A percentile compares a stretch with the other conserved stretches of the same genome.
Evolutionary conservation across 2,329 filamentous ascomycete genomes (phyloP).

Genomic region (Didymella arachidicola): DNA sequence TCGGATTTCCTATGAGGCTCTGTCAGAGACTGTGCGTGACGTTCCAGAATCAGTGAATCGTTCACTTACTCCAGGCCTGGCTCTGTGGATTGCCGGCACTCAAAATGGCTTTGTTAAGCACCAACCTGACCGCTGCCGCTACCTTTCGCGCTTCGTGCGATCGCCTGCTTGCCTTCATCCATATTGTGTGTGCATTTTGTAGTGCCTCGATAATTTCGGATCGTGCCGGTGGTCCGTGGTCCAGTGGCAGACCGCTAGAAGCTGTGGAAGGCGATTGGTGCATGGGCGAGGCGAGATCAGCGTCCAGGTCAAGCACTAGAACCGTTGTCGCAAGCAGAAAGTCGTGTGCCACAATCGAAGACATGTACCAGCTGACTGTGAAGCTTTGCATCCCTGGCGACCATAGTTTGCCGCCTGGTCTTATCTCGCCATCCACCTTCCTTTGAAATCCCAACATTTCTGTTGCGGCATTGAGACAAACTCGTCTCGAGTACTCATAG

Average conservation of each 20-base stretch:
- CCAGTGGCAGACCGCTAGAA: conserved; percentile 27
- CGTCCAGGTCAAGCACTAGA: conserved; percentile 55
- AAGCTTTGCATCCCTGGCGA: conserved; percentile 43
- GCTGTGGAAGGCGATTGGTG: conserved; percentile 1
- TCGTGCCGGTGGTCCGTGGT: conserved; percentile 32
- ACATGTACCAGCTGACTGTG: conserved; percentile 55
- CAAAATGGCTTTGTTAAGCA: conserved; percentile 35
- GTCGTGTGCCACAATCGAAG: conserved; percentile 55
- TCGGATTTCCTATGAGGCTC: conserved; percentile 3
- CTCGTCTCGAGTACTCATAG: conserved; percentile 53
- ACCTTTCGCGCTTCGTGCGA: conserved; percentile 46
- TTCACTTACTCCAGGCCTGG: conserved; percentile 20
- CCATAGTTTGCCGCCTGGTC: conserved; percentile 49
- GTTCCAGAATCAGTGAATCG: not conserved
- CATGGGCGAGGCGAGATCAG: conserved; percentile 32
- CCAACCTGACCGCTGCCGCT: conserved; percentile 37
- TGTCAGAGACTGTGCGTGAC: not conserved
- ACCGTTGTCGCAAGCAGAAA: conserved; percentile 60
- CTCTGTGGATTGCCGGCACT: not conserved
- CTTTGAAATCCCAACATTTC: conserved; percentile 56
- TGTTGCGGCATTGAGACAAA: conserved; percentile 57
- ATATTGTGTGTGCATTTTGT: conserved; percentile 33
- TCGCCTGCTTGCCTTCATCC: conserved; percentile 33
- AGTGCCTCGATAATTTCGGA: conserved; percentile 37
- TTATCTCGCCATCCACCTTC: conserved; percentile 53